phyloP scores from a whole-genome alignment of 129 eudicot genomes.

The Artemisia tridentata region DNA sequence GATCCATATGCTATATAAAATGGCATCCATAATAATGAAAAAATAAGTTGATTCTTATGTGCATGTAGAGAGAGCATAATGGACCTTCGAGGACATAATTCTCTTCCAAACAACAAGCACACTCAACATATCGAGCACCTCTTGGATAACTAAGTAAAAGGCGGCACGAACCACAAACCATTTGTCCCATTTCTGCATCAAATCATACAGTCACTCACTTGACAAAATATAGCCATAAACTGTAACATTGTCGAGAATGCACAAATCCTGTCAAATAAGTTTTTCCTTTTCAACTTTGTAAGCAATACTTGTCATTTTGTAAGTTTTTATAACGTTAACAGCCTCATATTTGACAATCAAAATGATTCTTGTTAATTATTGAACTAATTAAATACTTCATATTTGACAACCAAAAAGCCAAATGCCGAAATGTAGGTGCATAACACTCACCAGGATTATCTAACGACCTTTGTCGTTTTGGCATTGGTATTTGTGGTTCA shows the following conservation, averaged over 20 bases:
- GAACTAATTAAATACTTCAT: neutral
- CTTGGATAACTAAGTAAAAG: slow-evolving; percentile 74
- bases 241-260: too few species aligned
- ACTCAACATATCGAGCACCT: slow-evolving; percentile 78
- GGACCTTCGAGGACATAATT: slow-evolving; percentile 89
- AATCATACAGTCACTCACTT: neutral
- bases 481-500: slow-evolving; percentile 26
- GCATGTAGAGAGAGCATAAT: neutral
- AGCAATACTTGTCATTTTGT: neutral
- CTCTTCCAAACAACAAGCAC: slow-evolving; percentile 78
- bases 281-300: neutral
- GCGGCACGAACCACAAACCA: slow-evolving; percentile 96
- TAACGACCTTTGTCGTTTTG: slow-evolving; percentile 26
- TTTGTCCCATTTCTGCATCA: slow-evolving; percentile 74
- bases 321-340: slow-evolving; percentile 6
- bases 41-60: slow-evolving; percentile 2
- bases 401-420: neutral
- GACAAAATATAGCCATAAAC: too few species aligned
- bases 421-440: neutral
- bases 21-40: neutral
- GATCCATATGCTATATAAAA: neutral
- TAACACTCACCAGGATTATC: slow-evolving; percentile 37
- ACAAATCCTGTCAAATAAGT: neutral
- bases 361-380: neutral
- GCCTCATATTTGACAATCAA: slow-evolving; percentile 9